Base-by-base conservation (phyloP, 192 early-diverging fungal species). In the Backusella morwellensis region DNA sequence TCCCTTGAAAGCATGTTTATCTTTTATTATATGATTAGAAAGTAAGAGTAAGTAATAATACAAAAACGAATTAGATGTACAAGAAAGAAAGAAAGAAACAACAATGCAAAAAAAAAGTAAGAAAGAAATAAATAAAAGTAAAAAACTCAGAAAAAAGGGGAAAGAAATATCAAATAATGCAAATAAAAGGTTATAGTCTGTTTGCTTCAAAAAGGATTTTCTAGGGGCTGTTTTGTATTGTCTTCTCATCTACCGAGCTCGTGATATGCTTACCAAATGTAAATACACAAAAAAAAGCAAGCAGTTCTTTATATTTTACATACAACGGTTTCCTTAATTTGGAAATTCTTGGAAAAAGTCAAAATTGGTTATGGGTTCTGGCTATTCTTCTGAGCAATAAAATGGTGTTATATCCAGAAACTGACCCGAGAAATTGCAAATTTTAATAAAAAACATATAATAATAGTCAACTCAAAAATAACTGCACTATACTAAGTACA, bases 61-160 rank as follows among this genome's bases (percentile, higher is more conserved):
- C 56, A 63, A 14, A 29, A 29, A 29, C 11, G 8, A 29, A 29
- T 63, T 63, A 29, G n/a, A 23, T 63, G 56, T 29, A 63, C 56
- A 63, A 63, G 23, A 63, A 63, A 29, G 56, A 63, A 63, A 63
- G 56, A 63, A 63, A 63, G 56, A 63, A 29, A 63, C 47, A 40
- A 0, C 9, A 40, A 40, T 32, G 32, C 38, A 40, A 40, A 6
- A 29, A 59, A 6, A 63, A 12, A 63, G 23, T 32, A 0, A 59
- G 21, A 26, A 26, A 29, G 12, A 63, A 29, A 59, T 9, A 59
- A 21, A 59, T 8, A 29, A 26, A 29, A 63, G 9, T 63, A 63
- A 26, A 26, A 63, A 11, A 7, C 26, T 54, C n/a, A 63, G 12
- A 63, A 63, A 63, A 63, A 63, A 63, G 26, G 56, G 56, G 56